Evolutionary conservation across 495 filamentous ascomycete genomes (phyloP).

Genomic region (Lophiotrema nucula): DNA sequence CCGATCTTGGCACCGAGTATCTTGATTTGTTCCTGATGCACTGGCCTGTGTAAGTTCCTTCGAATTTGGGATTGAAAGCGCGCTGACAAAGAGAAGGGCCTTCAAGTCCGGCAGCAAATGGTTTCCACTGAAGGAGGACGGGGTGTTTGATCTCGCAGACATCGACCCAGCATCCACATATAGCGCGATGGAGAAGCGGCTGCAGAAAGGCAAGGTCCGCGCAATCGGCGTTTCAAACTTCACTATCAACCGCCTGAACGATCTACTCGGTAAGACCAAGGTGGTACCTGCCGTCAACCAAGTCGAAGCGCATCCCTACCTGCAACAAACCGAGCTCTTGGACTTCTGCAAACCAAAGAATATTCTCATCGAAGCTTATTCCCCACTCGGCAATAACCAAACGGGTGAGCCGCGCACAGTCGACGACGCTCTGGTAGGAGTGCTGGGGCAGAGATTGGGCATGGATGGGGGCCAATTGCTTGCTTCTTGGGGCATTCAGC

Average conservation of each 20-base stretch:
- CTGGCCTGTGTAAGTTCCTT: not conserved
- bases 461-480: not conserved
- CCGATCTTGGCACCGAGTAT: not conserved
- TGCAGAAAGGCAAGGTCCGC: not conserved
- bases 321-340: not conserved
- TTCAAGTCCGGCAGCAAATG: not conserved
- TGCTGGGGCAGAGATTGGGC: not conserved
- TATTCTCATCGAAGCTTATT: not conserved
- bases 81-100: no score
- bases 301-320: not conserved
- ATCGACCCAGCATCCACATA: not conserved
- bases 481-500: not conserved
- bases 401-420: not conserved
- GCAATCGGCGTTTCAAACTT: not conserved
- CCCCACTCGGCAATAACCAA: not conserved
- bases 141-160: not conserved
- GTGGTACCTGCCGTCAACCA: not conserved
- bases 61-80: no score
- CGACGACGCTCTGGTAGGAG: not conserved
- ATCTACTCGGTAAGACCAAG: not conserved
- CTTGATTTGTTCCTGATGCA: not conserved
- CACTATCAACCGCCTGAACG: not conserved
- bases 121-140: not conserved
- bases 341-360: not conserved
- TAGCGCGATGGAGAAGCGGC: not conserved